Base-by-base conservation (phyloP, 2,329 filamentous ascomycete genomes). In the Rhynchosporium agropyri region DNA sequence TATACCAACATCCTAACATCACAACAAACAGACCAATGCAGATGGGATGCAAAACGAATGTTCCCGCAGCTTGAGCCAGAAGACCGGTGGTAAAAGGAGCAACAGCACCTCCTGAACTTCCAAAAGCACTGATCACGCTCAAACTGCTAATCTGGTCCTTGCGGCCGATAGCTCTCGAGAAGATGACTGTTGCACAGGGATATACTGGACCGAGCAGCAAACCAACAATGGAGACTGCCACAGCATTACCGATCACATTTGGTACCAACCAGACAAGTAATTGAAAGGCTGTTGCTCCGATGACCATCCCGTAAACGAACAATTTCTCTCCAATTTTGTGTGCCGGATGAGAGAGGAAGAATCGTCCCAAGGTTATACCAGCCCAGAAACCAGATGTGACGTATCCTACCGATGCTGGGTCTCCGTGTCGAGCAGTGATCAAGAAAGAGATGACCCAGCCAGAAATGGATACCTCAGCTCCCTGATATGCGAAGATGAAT, bases 381-480 rank as follows among this genome's bases (percentile, higher is more conserved):
- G 77, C 86, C 87, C 87, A 85, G 75, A 87, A 88, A 10, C 87
- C 83, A 1, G 90, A 81, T 1, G 89, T 92, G 28, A 95, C 89
- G 74, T 95, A 95, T 42, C 92, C 91, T 20, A 95, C 89, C 3
- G 82, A 80, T 0, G 83, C 79, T 6, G 90, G 89, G 69, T 89
- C 81, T 13, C 90, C 91, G 62, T 86, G 79, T 43, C 91, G 87
- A 66, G 86, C 84, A 56, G 83, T 83, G 75, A 95, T 92, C 45
- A 96, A 79, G 78, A 93, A 96, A 2, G 89, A 92, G 65, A 94
- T 92, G 55, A 94, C 88, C 92, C 91, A 96, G 59, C 91, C 91
- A 0, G 89, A 91, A 67, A 94, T 90, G 13, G 87, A 88, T 15
- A 96, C 91, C 76, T 96, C 91, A 42, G 89, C 89, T 40, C 91